Base-by-base conservation (phyloP, 2,329 filamentous ascomycete species). In the Clarireedia homoeocarpa region DNA sequence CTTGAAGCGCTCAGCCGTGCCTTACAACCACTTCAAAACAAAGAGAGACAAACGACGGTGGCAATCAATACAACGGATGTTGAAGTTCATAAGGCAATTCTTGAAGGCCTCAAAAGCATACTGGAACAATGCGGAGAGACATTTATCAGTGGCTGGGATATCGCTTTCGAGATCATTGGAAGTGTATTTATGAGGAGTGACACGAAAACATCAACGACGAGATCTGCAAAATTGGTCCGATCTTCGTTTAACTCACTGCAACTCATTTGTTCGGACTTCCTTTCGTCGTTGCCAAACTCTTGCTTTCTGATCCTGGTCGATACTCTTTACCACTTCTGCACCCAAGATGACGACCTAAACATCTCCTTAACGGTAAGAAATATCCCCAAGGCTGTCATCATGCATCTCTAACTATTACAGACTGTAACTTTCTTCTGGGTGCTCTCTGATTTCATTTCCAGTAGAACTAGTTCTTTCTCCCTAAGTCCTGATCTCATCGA, bases 371-470 rank as follows among this genome's bases (percentile, higher is more conserved):
- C 94, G 36, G 87, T 89, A 75, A 71, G 81, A 34, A 34, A 9
- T 70, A n/a, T 17, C 42, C 6, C 27, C 15, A 7, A 48, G 17
- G 49, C 6, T 17, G 3, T 15, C n/a, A 39, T 39, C 20, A 0
- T 15, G 38, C 66, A 53, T 53, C 30, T 30, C 64, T 53, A 51
- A 58, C 39, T 27, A 36, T 48, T 23, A 3, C 51, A 89, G 82
- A 94, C 91, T 1, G 89, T 96, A 7, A 96, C 92, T 0, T 94
- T 95, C 67, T 95, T 96, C 70, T 96, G 91, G 90, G 91, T 92
- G 53, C 81, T 96, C 6, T 96, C 92, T 0, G 91, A 96, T 70
- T 94, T 91, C 61, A 76, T 97, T 4, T 85, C 82, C 1, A 73
- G 77, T 3, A 82, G 80, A 62, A 82, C 77, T 53, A 76, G 75